These are phyloP conservation scores for Mycena sanguinolenta DNA, from an alignment of 768 basidiomycete species.

Conservation along the genomic window DNA sequence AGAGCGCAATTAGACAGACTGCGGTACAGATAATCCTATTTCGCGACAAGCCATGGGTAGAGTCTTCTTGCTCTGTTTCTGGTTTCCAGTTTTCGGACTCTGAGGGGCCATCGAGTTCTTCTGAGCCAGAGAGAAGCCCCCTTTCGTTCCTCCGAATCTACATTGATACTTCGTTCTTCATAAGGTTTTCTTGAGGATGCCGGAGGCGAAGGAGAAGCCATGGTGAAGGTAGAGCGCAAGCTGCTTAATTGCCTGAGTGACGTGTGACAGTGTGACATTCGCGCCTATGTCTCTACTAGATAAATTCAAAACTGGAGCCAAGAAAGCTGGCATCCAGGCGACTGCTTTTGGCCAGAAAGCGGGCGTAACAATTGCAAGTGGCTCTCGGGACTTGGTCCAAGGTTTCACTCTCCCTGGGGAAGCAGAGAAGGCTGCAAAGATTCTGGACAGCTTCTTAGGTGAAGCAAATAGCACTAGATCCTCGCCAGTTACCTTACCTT, in stretches of 20 bases:
- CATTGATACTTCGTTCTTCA: background rate
- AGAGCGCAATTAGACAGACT: constrained; percentile 53
- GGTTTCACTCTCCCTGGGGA: constrained; percentile 93
- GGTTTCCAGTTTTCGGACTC: constrained; percentile 42
- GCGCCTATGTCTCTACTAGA: constrained; percentile 69
- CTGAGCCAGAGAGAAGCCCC: constrained; percentile 51
- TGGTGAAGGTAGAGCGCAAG: background rate
- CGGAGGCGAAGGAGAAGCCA: constrained; percentile 13
- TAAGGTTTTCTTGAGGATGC: constrained; percentile 11
- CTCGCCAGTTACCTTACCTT: constrained; percentile 20
- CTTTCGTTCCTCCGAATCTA: constrained; percentile 52
- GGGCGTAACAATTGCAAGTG: constrained; percentile 76
- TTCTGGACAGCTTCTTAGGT: constrained; percentile 93
- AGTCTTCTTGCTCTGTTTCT: constrained; percentile 37
- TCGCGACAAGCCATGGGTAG: constrained; percentile 49
- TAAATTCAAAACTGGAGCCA: constrained; percentile 84
- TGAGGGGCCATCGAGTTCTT: constrained; percentile 28
- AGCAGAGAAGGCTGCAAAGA: constrained; percentile 94
- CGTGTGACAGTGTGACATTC: no score
- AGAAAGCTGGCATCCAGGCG: constrained; percentile 87
- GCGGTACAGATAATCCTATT: constrained; percentile 56
- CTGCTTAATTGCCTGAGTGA: no score
- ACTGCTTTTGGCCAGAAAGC: constrained; percentile 75
- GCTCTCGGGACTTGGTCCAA: constrained; percentile 84
- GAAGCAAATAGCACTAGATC: constrained; percentile 13